Evolutionary conservation across 768 basidiomycete genomes (phyloP), one percentile per base, ranked within the genome.

Genomic region (Megacollybia marginata): DNA sequence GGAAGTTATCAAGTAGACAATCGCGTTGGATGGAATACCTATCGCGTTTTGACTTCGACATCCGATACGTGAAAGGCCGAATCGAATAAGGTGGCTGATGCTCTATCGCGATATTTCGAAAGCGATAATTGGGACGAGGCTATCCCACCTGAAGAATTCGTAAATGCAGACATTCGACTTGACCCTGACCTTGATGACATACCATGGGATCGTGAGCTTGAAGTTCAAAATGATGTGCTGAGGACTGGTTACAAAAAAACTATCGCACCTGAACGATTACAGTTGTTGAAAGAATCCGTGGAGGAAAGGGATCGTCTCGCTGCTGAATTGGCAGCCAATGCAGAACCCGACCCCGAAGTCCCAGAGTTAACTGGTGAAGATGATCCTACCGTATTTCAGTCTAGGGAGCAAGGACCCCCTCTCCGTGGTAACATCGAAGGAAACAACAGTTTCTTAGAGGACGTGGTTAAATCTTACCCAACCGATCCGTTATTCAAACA

Each of bases 11-110:
- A 1, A 13, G 9, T 4, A 46, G 55, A 10, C 60, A 51, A 23
- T n/a, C 32, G 3, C 42, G 55, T 8, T 65, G 62, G 59, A 43
- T 49, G 9, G 57, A 65, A 13, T 63, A 55, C 28, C 4, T 63
- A 7, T 34, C 31, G 2, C 12, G 53, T 1, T 65, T 65, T 43
- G 44, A 62, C 32, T 48, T 16, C 33, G 42, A 52, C 3, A 54
- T 60, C 2, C 19, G 12, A 5, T 58, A 62, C 49, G 57, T 59
- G 0, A 46, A 52, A n/a, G 62, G 60, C n/a, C 0, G 34, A n/a
- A 2, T 12, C 4, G 1, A 61, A 63, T 16, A 54, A 43, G 16
- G 62, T 64, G 9, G 62, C 56, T 0, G 59, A 65, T 38, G 46
- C 40, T 9, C 32, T 64, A 2, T 65, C 60, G 2, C 52, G 56